Base-by-base conservation (phyloP, 768 basidiomycete species). In the Pisolithus albus region DNA sequence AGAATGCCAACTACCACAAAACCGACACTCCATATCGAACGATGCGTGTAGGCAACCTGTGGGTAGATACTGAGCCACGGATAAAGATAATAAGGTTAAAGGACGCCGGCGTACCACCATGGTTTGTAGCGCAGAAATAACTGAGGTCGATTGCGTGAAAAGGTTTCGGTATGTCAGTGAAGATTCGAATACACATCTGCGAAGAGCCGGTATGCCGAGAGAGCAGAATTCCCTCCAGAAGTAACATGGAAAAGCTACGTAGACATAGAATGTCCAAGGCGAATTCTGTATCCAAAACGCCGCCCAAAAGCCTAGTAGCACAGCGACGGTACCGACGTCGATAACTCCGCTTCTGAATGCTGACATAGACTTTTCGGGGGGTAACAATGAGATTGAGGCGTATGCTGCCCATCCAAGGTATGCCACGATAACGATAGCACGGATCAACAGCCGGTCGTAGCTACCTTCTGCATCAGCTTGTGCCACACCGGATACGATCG, bases 341-440 rank as follows among this genome's bases (percentile, higher is more conserved):
- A 56, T 55, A 4, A 36, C 34, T 1, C 11, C 38, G 32, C 16
- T 21, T 24, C 37, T 19, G 34, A 46, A 49, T 37, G n/a, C 34
- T 19, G 21, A 41, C 5, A 23, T 46, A 40, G 37, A 50, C 18
- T 72, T 69, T 19, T 62, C 55, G 8, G 76, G 71, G 23, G 78
- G 71, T 48, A 86, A 68, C 6, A 89, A 73, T 40, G 74, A 82
- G 5, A 81, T 64, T 0, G 82, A 79, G 6, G 80, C 72, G 64
- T 81, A 91, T 1, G 80, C 81, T 18, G 80, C 80, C 88, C 90
- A 93, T 48, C 88, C 88, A 3, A 76, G 63, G 64, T 93, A 92
- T 1, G 87, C 88, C 7, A 75, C 61, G 1, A 76, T 77, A 47
- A 91, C 89, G 55, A 92, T 81, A 3, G 61, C 69, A 15, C 82